phyloP scores from a whole-genome alignment of 306 rosid genomes.

The Corylus heterophylla region DNA sequence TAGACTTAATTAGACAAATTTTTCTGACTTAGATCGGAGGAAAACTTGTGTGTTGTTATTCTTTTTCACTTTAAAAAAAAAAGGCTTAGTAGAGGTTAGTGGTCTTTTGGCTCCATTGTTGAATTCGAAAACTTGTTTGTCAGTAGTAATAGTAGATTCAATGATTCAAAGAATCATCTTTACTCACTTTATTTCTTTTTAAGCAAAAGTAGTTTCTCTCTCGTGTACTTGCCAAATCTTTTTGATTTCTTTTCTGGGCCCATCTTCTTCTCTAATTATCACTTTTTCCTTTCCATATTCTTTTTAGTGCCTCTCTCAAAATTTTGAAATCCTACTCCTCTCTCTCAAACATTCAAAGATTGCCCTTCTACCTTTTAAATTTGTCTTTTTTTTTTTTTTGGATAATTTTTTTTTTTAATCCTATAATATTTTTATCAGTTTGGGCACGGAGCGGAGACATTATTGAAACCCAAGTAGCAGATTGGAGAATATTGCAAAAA shows the following conservation, averaged over 20 bases:
- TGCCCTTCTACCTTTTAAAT: neutral
- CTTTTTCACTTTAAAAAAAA: no score
- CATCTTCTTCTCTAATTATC: neutral
- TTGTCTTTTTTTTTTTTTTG: no score
- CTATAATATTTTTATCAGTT: no score
- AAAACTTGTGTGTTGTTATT: no score
- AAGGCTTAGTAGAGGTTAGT: neutral
- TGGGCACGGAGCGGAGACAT: no score
- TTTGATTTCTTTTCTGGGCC: neutral
- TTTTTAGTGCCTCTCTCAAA: neutral
- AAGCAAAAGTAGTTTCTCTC: conserved; percentile 18
- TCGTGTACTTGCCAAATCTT: neutral
- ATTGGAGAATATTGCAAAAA: no score
- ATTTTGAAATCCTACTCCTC: neutral
- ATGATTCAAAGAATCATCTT: conserved; percentile 35
- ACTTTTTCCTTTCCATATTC: neutral
- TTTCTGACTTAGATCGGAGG: no score
- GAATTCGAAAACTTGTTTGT: conserved; percentile 33
- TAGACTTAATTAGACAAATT: no score
- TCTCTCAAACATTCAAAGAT: neutral
- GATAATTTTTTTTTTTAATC: no score
- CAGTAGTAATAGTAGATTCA: neutral
- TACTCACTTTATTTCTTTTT: conserved; percentile 29
- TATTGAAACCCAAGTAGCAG: no score
- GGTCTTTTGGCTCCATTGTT: conserved; percentile 55